Base-by-base conservation (phyloP, 371 early-diverging fungal genomes). In the Mucor racemosus region DNA sequence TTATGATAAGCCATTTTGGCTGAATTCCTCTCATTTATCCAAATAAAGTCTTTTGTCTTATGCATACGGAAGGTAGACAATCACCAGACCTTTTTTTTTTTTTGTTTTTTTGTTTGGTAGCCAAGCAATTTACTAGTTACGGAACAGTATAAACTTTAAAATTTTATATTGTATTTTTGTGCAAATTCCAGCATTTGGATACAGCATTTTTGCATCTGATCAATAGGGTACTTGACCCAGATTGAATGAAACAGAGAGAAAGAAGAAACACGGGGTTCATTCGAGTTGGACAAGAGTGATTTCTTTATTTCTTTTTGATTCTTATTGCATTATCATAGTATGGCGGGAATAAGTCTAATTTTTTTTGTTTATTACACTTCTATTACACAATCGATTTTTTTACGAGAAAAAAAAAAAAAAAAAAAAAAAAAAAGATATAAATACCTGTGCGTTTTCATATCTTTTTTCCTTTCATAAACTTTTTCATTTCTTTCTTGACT, bases 401-500 rank as follows among this genome's bases (percentile, higher is more conserved):
- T 26, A 26, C 26, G 26, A 26, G 11, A 53, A 6, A 34, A 46
- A 44, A 58, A 58, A 60, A 44, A 53, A n/a, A n/a, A n/a, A 42
- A 40, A 39, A 31, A 53, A 6, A 34, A 46, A 44, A 58, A 58
- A 60, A 44, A 53, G 36, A 39, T 65, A 65, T 65, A 65, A 58
- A 65, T 56, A 65, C 26, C 41, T 17, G 53, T 21, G 53, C 26
- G 36, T 39, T 34, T 26, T 62, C 46, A n/a, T 41, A 10, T n/a
- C 2, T 39, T 15, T 6, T 31, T 39, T 40, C 3, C 21, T 57
- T 35, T 57, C 13, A 11, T 44, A 26, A 26, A 26, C 1, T 26
- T 26, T 14, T 33, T 44, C 46, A n/a, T 44, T 14, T 53, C 5
- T 7, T 15, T 53, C 8, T 62, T 38, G n/a, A 15, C 11, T 57